phyloP scores from a whole-genome alignment of 768 basidiomycete genomes.

The Leucocoprinus sp. region DNA sequence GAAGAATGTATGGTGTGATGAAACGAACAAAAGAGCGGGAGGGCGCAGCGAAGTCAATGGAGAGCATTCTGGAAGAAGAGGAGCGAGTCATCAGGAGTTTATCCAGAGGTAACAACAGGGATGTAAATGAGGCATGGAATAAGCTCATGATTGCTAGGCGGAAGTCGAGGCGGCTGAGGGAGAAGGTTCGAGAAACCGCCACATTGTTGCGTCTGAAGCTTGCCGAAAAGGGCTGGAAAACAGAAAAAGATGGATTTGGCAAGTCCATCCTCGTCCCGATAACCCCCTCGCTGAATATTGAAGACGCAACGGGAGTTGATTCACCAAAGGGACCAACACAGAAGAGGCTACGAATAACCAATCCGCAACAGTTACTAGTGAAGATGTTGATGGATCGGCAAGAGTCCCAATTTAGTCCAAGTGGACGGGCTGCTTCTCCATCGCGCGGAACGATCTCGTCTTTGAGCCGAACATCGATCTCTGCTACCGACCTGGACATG shows the following conservation, averaged over 20 bases:
- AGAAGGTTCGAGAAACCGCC: slow-evolving; percentile 7
- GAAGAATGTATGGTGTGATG: slow-evolving; percentile 31
- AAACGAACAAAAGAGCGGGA: slow-evolving; percentile 21
- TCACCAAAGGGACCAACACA: neutral
- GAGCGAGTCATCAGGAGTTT: slow-evolving; percentile 19
- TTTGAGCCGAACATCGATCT: neutral
- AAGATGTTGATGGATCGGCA: slow-evolving; percentile 11
- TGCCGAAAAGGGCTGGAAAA: slow-evolving; percentile 6
- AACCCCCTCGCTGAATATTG: neutral
- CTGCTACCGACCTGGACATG: neutral
- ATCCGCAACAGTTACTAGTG: slow-evolving; percentile 5
- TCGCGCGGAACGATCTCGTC: neutral
- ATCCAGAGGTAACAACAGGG: neutral
- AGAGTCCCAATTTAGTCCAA: slow-evolving; percentile 3
- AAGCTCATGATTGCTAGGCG: slow-evolving; percentile 2
- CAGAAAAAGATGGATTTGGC: slow-evolving; percentile 4
- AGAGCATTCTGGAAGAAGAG: slow-evolving; percentile 22
- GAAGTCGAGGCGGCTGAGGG: slow-evolving; percentile 6
- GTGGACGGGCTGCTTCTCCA: neutral
- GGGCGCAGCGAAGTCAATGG: slow-evolving; percentile 16
- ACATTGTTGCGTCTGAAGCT: slow-evolving; percentile 8
- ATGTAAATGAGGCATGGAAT: neutral
- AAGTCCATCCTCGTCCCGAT: neutral
- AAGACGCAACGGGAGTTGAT: slow-evolving; percentile 6
- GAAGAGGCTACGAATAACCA: slow-evolving; percentile 5